Conservation (phyloP, 106 monocot species). For the Gastrodia elata region DNA sequence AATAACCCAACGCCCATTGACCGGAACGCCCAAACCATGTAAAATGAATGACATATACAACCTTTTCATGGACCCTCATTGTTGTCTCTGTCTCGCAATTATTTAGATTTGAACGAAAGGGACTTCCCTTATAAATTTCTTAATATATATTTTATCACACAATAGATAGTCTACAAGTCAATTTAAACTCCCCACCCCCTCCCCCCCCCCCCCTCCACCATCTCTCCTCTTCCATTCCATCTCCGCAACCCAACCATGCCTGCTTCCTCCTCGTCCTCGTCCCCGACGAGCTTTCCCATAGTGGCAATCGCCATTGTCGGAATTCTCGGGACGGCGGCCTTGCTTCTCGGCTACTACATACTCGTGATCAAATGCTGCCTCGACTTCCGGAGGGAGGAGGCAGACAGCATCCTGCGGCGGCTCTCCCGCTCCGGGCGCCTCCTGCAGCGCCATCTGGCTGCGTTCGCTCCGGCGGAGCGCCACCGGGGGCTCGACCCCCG, state of each 20-base stretch:
- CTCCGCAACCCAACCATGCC: background rate
- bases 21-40: background rate
- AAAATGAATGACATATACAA: background rate
- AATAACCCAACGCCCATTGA: background rate
- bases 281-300: slow-evolving; percentile 20
- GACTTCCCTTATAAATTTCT: background rate
- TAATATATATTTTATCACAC: no score
- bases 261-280: background rate
- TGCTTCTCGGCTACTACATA: slow-evolving; percentile 35
- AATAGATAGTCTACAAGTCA: background rate
- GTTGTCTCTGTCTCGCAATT: background rate
- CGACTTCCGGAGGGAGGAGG: slow-evolving; percentile 7
- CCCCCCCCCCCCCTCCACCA: background rate
- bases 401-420: slow-evolving; percentile 5
- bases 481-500: slow-evolving; percentile 19
- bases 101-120: background rate
- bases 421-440: slow-evolving; percentile 9
- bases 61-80: background rate
- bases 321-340: slow-evolving; percentile 22
- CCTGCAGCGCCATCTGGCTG: background rate
- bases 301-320: slow-evolving; percentile 22
- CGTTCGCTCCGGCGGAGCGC: background rate
- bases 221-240: background rate
- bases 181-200: background rate
- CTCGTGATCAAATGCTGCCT: slow-evolving; percentile 31